phyloP scores from a whole-genome alignment of 208 protist species.

The Acanthamoeba triangularis region DNA sequence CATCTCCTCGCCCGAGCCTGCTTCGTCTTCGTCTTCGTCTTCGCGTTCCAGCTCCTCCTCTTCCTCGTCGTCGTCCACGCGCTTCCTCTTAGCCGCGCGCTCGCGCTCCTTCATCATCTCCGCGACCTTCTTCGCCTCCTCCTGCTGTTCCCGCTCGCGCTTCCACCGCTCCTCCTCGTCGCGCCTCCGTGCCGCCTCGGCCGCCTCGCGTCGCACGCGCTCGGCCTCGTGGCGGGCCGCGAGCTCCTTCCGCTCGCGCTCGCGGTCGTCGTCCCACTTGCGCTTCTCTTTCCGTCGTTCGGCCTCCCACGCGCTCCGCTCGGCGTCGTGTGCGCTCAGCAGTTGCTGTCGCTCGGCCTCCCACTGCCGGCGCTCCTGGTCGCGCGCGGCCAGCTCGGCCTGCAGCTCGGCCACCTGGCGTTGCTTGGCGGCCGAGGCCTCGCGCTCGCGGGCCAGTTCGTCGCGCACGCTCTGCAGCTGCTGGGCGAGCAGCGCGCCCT shows the following conservation, averaged over 20 bases:
- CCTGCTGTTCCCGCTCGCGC: neutral
- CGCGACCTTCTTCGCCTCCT: neutral
- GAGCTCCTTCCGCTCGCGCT: constrained; percentile 9
- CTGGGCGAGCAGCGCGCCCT: neutral
- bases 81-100: constrained; percentile 4
- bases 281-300: constrained; percentile 7
- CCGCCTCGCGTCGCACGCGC: neutral
- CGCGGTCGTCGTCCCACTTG: neutral
- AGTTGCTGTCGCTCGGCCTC: neutral
- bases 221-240: constrained; percentile 4
- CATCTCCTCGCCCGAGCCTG: neutral
- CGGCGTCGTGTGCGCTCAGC: neutral
- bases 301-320: neutral
- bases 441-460: neutral
- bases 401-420: neutral
- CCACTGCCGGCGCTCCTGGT: neutral
- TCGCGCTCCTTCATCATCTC: neutral
- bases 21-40: neutral
- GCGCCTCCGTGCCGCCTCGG: constrained; percentile 13
- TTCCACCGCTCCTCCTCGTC: constrained; percentile 2
- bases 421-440: neutral
- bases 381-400: neutral
- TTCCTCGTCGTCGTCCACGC: neutral
- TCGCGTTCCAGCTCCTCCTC: neutral
- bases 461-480: neutral